These are phyloP conservation scores for Aethionema arabicum DNA, from an alignment of 345 rosid genomes.

Conservation along the genomic window DNA sequence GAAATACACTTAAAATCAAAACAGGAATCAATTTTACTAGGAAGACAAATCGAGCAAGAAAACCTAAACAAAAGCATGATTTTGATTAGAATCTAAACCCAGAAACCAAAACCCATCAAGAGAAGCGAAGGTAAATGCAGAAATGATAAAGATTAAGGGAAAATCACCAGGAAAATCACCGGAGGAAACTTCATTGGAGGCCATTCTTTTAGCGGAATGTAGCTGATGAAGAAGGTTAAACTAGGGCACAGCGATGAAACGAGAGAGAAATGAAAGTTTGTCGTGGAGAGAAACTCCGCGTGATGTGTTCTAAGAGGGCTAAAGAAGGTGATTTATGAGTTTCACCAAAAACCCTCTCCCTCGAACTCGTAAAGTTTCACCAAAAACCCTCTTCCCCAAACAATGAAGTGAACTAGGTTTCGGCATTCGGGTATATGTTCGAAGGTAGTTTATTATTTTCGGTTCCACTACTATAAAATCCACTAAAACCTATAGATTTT, in stretches of 20 bases:
- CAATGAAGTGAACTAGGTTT: too few species aligned
- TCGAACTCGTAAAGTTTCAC: not conserved
- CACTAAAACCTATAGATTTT: too few species aligned
- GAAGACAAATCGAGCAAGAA: not conserved
- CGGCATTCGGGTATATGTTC: too few species aligned
- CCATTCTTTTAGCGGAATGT: slow-evolving; percentile 27
- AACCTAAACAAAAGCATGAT: not conserved
- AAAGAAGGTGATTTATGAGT: slow-evolving; percentile 10
- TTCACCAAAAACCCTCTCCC: slow-evolving; percentile 15
- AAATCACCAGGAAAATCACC: slow-evolving; percentile 34
- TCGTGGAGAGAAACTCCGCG: not conserved
- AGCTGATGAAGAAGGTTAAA: slow-evolving; percentile 15
- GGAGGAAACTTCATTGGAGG: slow-evolving; percentile 24
- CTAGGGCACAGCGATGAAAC: slow-evolving; percentile 8
- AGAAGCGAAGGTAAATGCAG: not conserved
- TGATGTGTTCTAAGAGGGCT: slow-evolving; percentile 3
- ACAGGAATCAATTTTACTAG: slow-evolving; percentile 2
- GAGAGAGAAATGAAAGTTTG: slow-evolving; percentile 7
- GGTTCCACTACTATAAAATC: too few species aligned
- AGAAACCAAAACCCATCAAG: slow-evolving; percentile 6
- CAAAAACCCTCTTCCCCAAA: slow-evolving; percentile 8
- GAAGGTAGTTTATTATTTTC: too few species aligned
- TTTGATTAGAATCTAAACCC: not conserved
- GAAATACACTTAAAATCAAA: slow-evolving; percentile 1
- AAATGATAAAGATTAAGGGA: not conserved